Percentiles rank a stretch among this genome's conserved stretches.
Evolutionary conservation across 169 alveolate species (phyloP).

Genomic region (Hammondia hammondi): DNA sequence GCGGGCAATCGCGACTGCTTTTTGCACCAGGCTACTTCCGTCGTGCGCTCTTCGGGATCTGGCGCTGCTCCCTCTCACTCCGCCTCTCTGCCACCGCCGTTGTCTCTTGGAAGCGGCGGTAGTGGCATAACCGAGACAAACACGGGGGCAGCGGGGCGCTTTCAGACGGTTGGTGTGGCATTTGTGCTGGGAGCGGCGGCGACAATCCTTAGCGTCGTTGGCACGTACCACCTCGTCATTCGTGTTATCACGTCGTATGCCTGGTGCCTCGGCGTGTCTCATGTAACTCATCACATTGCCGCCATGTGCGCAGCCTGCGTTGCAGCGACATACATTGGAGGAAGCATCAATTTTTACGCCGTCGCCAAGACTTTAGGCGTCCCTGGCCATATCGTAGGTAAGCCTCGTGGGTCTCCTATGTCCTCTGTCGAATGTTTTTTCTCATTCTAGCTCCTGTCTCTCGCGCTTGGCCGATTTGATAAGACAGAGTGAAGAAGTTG

Average conservation of each 20-base stretch:
- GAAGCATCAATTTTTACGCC: conserved; percentile 32
- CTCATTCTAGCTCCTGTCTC: too few relatives aligned
- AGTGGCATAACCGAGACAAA: not conserved
- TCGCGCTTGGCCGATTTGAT: too few relatives aligned
- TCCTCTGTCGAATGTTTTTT: too few relatives aligned
- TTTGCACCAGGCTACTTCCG: not conserved
- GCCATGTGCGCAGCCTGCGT: conserved; percentile 23
- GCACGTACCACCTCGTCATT: not conserved
- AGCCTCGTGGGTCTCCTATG: not conserved
- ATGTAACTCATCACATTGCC: not conserved
- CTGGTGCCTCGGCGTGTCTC: not conserved
- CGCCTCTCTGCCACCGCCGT: not conserved
- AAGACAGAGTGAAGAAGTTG: too few relatives aligned
- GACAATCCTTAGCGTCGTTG: not conserved
- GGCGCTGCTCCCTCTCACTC: not conserved
- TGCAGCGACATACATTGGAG: conserved; percentile 44
- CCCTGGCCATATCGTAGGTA: not conserved
- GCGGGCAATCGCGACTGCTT: not conserved
- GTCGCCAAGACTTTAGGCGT: conserved; percentile 13
- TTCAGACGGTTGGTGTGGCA: conserved; percentile 36
- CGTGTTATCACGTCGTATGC: not conserved
- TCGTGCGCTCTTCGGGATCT: not conserved
- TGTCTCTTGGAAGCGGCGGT: not conserved
- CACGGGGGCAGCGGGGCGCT: not conserved
- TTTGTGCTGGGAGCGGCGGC: conserved; percentile 13